Evolutionary conservation across 75 land plant species (phyloP).

Genomic region (Pinus taeda): DNA sequence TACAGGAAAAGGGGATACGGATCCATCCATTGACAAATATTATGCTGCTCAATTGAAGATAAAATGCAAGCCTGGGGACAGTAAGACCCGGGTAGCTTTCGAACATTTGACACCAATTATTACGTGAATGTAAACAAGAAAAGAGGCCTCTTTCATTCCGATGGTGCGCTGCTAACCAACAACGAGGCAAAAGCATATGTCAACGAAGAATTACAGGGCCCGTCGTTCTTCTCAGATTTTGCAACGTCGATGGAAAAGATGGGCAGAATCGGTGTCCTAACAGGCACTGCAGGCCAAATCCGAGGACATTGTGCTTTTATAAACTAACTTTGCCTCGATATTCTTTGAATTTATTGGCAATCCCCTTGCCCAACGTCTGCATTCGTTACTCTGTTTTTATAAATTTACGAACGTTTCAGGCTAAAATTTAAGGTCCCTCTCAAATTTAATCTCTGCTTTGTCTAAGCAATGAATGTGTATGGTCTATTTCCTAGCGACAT

Average conservation of each 20-base stretch:
- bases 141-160: conserved; percentile 50
- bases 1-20: conserved; percentile 39
- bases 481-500: too few species aligned
- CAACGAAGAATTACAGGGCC: conserved; percentile 16
- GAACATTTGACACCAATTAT: conserved; percentile 49
- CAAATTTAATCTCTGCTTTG: too few species aligned
- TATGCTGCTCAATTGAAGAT: conserved; percentile 35
- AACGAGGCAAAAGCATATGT: conserved; percentile 11
- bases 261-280: conserved; percentile 48
- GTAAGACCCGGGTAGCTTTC: conserved; percentile 35
- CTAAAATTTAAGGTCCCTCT: too few species aligned
- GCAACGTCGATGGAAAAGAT: conserved; percentile 67
- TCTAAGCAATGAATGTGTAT: too few species aligned
- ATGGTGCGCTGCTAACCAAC: conserved; percentile 39
- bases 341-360: too few species aligned
- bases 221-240: conserved; percentile 45
- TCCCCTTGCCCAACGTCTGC: too few species aligned
- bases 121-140: conserved; percentile 33
- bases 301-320: conserved; percentile 43
- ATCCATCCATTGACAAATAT: conserved; percentile 40
- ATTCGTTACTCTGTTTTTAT: too few species aligned
- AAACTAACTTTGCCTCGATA: conserved; percentile 13
- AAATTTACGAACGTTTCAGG: too few species aligned
- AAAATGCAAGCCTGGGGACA: conserved; percentile 33
- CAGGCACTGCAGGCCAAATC: conserved; percentile 52